A percentile compares a stretch with the other conserved stretches of the same genome.
Conservation (phyloP, 192 early-diverging fungal species). For the Backusella australiensis region DNA sequence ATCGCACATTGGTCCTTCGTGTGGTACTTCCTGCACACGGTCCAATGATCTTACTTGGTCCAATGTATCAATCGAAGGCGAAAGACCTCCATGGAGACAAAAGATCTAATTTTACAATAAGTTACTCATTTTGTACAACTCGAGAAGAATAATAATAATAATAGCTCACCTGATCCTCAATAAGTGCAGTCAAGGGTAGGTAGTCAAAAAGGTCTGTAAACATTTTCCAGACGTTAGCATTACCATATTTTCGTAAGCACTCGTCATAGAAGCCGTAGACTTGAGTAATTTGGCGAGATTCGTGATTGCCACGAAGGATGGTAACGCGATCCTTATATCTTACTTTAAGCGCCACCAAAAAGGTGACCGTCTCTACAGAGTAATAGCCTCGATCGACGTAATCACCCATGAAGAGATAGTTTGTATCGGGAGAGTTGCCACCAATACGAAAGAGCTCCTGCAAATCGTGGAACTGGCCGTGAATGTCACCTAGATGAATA, state of each 20-base stretch:
- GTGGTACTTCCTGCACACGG: conserved; percentile 89
- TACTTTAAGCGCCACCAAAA: conserved; percentile 95
- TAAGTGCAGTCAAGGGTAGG: conserved; percentile 93
- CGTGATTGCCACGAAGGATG: conserved; percentile 97
- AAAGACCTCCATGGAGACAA: conserved; percentile 97
- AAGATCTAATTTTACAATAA: conserved; percentile 64
- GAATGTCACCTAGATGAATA: conserved; percentile 69
- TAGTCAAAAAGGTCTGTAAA: conserved; percentile 99
- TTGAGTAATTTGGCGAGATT: conserved; percentile 98
- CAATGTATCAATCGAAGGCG: conserved; percentile 88
- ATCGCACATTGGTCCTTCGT: conserved; percentile 87
- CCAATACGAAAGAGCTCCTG: conserved; percentile 97
- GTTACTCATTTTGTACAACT: too few species aligned
- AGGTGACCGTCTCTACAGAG: conserved; percentile 95
- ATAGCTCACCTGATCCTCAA: conserved; percentile 78
- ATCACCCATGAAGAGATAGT: conserved; percentile 99
- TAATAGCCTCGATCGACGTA: conserved; percentile 99
- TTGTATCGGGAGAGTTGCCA: conserved; percentile 94
- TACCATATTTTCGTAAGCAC: conserved; percentile 97
- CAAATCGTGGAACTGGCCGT: conserved; percentile 98
- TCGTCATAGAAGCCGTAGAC: conserved; percentile 99
- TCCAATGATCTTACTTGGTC: conserved; percentile 96
- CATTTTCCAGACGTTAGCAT: conserved; percentile 97
- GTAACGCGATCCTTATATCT: conserved; percentile 91
- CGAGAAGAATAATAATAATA: not conserved